Percentiles rank a stretch among this genome's conserved stretches.
Conservation (phyloP, 768 basidiomycete genomes). For the Cubamyces lactineus region DNA sequence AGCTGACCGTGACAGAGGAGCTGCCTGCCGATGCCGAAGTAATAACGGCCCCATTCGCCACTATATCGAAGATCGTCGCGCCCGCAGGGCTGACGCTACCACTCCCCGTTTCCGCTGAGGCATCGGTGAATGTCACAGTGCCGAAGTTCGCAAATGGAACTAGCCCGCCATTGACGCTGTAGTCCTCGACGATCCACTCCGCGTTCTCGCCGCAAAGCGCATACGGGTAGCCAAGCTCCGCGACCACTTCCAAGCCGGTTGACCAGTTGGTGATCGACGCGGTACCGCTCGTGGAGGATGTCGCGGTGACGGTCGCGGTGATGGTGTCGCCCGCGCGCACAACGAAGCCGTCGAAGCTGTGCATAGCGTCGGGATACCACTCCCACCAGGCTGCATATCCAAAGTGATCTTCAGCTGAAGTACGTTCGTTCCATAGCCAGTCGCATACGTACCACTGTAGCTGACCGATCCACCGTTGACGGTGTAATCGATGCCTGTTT, state of each 20-base stretch:
- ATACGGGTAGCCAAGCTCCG: constrained; percentile 33
- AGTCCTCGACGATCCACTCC: constrained; percentile 45
- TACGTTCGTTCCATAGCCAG: too few relatives aligned
- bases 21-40: too few relatives aligned
- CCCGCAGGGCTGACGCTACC: too few relatives aligned
- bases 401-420: too few relatives aligned
- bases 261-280: constrained; percentile 34
- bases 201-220: constrained; percentile 40
- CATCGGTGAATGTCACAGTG: too few relatives aligned
- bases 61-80: too few relatives aligned
- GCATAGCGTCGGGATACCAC: constrained; percentile 39
- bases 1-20: too few relatives aligned
- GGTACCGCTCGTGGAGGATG: constrained; percentile 31
- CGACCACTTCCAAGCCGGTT: constrained; percentile 33
- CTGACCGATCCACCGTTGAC: constrained; percentile 28
- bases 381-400: constrained; percentile 35
- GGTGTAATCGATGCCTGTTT: constrained; percentile 42
- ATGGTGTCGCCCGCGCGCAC: constrained; percentile 35
- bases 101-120: constrained; percentile 12
- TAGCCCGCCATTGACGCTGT: constrained; percentile 26
- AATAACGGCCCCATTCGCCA: too few relatives aligned
- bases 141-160: constrained; percentile 37
- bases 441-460: constrained; percentile 31
- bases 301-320: constrained; percentile 35
- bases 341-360: constrained; percentile 38